Percentiles rank a stretch among this genome's conserved stretches.
phyloP scores from a whole-genome alignment of 331 rosid genomes.

The Quercus tomentella region DNA sequence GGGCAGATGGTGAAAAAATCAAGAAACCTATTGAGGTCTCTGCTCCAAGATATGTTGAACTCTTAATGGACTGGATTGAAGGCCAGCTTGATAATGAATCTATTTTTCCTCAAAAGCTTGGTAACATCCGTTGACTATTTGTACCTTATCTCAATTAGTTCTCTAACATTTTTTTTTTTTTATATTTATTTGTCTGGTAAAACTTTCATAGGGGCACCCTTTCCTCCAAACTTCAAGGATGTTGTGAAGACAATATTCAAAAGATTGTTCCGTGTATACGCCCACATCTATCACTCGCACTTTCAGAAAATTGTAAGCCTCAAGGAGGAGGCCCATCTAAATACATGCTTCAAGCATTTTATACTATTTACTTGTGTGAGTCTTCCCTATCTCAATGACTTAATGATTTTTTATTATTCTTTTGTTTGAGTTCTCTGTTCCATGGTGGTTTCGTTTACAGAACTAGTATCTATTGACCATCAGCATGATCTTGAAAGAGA shows the following conservation, averaged over 20 bases:
- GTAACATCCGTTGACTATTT: conserved; percentile 28
- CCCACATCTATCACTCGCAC: conserved; percentile 98
- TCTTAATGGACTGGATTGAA: conserved; percentile 99
- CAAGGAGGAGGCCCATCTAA: conserved; percentile 98
- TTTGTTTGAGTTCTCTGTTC: background rate
- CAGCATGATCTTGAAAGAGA: background rate
- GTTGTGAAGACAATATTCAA: conserved; percentile 98
- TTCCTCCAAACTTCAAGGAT: conserved; percentile 88
- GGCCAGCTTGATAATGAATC: conserved; percentile 97
- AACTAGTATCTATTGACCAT: background rate
- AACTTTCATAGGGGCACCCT: conserved; percentile 73
- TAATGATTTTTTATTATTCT: background rate
- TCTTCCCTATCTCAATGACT: background rate
- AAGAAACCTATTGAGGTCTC: conserved; percentile 99
- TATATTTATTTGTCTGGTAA: background rate
- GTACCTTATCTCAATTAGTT: background rate
- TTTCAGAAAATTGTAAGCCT: conserved; percentile 99
- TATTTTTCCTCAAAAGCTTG: conserved; percentile 98
- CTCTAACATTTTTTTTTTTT: background rate
- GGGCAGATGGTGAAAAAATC: conserved; percentile 99
- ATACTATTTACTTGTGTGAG: conserved; percentile 97
- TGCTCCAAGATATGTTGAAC: conserved; percentile 98
- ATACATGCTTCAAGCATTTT: conserved; percentile 99
- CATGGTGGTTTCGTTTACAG: background rate
- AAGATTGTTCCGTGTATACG: conserved; percentile 96